These are phyloP conservation scores for Lactarius hengduanensis DNA, from an alignment of 768 basidiomycete species.

Conservation along the genomic window DNA sequence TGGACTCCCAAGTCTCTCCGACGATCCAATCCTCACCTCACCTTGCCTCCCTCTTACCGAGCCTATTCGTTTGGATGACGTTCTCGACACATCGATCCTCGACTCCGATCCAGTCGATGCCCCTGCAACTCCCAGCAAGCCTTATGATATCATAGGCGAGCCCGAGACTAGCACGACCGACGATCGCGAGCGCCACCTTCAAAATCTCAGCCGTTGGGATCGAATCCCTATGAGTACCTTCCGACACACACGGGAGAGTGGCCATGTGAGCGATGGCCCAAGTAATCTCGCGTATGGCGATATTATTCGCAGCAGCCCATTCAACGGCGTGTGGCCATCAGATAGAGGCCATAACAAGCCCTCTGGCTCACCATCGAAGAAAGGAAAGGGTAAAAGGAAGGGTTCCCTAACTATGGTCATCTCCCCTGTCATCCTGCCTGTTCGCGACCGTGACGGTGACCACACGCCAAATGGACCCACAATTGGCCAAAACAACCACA, in stretches of 20 bases:
- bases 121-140: conserved; percentile 6
- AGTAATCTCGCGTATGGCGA: conserved; percentile 23
- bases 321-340: conserved; percentile 30
- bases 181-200: conserved; percentile 42
- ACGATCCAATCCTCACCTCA: conserved; percentile 37
- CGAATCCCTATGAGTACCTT: conserved; percentile 70
- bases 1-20: conserved; percentile 28
- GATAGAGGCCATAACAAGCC: conserved; percentile 27
- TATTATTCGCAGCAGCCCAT: conserved; percentile 27
- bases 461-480: conserved; percentile 49
- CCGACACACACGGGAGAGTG: conserved; percentile 54
- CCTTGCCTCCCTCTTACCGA: conserved; percentile 38
- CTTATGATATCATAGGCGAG: conserved; percentile 26
- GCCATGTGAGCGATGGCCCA: conserved; percentile 25
- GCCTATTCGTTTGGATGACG: conserved; percentile 68
- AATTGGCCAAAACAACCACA: conserved; percentile 33
- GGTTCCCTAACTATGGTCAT: conserved; percentile 37
- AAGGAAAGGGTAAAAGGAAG: conserved; percentile 37
- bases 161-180: conserved; percentile 25
- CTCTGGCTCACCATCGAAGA: conserved; percentile 29
- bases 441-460: conserved; percentile 49
- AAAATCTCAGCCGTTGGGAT: conserved; percentile 68
- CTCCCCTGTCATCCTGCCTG: conserved; percentile 53
- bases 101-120: conserved; percentile 48
- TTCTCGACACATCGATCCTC: conserved; percentile 71